A percentile compares a stretch with the other conserved stretches of the same genome.
Conservation (phyloP, 768 basidiomycete species). For the Pisolithus orientalis region DNA sequence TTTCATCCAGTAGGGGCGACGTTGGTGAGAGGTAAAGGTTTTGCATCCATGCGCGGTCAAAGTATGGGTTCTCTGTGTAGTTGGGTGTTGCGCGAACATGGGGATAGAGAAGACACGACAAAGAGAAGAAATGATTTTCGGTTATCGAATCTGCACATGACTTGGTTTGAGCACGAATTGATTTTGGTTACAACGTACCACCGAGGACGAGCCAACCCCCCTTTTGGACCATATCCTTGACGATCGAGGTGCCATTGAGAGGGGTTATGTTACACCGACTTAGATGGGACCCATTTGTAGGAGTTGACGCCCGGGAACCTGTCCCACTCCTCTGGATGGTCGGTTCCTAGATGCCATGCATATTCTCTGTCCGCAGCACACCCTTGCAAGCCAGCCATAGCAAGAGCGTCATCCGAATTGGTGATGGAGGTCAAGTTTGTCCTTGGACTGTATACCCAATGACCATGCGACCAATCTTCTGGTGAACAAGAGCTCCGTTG, state of each 20-base stretch:
- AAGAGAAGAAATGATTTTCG: slow-evolving; percentile 69
- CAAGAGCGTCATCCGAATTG: slow-evolving; percentile 37
- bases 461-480: slow-evolving; percentile 28
- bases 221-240: slow-evolving; percentile 56
- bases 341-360: slow-evolving; percentile 56
- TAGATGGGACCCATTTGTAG: slow-evolving; percentile 49
- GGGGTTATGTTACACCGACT: slow-evolving; percentile 37
- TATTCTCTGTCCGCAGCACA: slow-evolving; percentile 60
- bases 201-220: slow-evolving; percentile 68
- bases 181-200: slow-evolving; percentile 31
- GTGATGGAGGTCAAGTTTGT: slow-evolving; percentile 32
- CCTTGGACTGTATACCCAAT: slow-evolving; percentile 38
- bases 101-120: slow-evolving; percentile 60
- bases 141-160: slow-evolving; percentile 51
- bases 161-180: too few species aligned
- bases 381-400: slow-evolving; percentile 51
- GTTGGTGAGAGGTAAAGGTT: slow-evolving; percentile 53
- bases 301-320: slow-evolving; percentile 48
- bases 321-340: slow-evolving; percentile 40
- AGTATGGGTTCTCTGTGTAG: slow-evolving; percentile 46
- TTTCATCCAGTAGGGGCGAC: slow-evolving; percentile 31
- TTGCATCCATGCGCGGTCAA: slow-evolving; percentile 62
- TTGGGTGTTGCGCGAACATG: slow-evolving; percentile 62
- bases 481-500: slow-evolving; percentile 29
- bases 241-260: slow-evolving; percentile 37